A percentile compares a stretch with the other conserved stretches of the same genome.
phyloP scores from a whole-genome alignment of 2,329 filamentous ascomycete genomes.

The Aspergillus fructus region DNA sequence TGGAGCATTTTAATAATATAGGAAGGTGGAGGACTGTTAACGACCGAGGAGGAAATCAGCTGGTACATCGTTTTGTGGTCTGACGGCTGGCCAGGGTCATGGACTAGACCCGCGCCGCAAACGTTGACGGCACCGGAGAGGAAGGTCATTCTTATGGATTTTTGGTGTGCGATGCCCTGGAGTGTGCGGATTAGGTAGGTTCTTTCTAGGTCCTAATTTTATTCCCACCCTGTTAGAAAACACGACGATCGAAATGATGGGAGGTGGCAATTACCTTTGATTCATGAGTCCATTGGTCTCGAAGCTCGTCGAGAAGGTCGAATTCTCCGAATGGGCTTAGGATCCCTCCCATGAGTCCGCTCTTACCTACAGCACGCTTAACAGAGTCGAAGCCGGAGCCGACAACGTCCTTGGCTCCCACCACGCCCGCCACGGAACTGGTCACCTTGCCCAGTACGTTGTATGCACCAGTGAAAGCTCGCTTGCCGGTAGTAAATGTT shows the following conservation, averaged over 20 bases:
- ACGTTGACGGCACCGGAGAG: slow-evolving; percentile 86
- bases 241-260: background rate
- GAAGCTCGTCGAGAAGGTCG: slow-evolving; percentile 87
- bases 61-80: slow-evolving; percentile 99
- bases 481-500: slow-evolving; percentile 92
- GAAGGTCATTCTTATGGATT: slow-evolving; percentile 95
- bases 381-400: slow-evolving; percentile 90
- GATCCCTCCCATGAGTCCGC: slow-evolving; percentile 91
- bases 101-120: slow-evolving; percentile 87
- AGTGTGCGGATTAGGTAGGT: slow-evolving; percentile 95
- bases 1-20: slow-evolving; percentile 95
- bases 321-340: slow-evolving; percentile 96
- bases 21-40: slow-evolving; percentile 78
- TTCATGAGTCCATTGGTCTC: slow-evolving; percentile 98
- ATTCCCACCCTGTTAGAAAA: background rate
- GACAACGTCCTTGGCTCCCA: slow-evolving; percentile 91
- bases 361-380: slow-evolving; percentile 95
- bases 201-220: slow-evolving; percentile 74
- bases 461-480: slow-evolving; percentile 93
- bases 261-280: slow-evolving; percentile 60
- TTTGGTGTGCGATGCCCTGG: slow-evolving; percentile 92
- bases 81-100: slow-evolving; percentile 85
- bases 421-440: slow-evolving; percentile 89
- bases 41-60: slow-evolving; percentile 87
- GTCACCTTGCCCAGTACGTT: slow-evolving; percentile 95